Evolutionary conservation across 495 filamentous ascomycete species (phyloP).

Genomic region (Neurospora intermedia): DNA sequence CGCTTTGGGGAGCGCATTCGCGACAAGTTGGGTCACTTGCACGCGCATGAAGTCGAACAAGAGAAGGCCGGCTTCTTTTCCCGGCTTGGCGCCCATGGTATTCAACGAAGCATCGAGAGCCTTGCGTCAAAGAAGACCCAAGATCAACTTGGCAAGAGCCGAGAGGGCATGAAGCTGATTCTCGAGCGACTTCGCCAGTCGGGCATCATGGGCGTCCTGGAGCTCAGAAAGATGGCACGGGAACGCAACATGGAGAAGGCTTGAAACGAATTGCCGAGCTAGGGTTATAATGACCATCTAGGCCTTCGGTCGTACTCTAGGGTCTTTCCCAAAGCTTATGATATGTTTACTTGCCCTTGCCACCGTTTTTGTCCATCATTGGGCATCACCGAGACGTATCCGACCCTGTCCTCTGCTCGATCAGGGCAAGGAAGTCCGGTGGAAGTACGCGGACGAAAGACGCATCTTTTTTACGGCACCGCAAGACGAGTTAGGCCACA

Average conservation of each 20-base stretch:
- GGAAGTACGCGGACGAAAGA: background rate
- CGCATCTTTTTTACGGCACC: background rate
- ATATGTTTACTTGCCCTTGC: background rate
- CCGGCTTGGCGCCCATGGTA: slow-evolving; percentile 62
- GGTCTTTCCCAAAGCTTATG: background rate
- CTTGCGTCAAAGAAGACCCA: slow-evolving; percentile 76
- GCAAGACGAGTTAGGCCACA: background rate
- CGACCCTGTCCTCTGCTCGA: background rate
- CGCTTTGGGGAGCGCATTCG: slow-evolving; percentile 65
- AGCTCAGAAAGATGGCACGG: slow-evolving; percentile 54
- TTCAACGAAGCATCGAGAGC: slow-evolving; percentile 82
- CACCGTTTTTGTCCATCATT: background rate
- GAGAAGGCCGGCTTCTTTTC: slow-evolving; percentile 28
- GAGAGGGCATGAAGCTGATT: slow-evolving; percentile 92
- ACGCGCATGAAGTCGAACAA: slow-evolving; percentile 10
- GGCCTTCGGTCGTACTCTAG: background rate
- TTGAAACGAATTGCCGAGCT: background rate
- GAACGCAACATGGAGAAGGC: slow-evolving; percentile 17
- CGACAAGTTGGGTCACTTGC: slow-evolving; percentile 28
- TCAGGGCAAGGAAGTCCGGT: background rate
- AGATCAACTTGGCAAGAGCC: slow-evolving; percentile 74
- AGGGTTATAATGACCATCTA: background rate
- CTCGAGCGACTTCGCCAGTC: slow-evolving; percentile 67
- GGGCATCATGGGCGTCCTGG: slow-evolving; percentile 77
- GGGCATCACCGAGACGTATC: background rate